A percentile compares a stretch with the other conserved stretches of the same genome.
Evolutionary conservation across 2,329 filamentous ascomycete genomes (phyloP).

Genomic region (Aspergillus vadensis): DNA sequence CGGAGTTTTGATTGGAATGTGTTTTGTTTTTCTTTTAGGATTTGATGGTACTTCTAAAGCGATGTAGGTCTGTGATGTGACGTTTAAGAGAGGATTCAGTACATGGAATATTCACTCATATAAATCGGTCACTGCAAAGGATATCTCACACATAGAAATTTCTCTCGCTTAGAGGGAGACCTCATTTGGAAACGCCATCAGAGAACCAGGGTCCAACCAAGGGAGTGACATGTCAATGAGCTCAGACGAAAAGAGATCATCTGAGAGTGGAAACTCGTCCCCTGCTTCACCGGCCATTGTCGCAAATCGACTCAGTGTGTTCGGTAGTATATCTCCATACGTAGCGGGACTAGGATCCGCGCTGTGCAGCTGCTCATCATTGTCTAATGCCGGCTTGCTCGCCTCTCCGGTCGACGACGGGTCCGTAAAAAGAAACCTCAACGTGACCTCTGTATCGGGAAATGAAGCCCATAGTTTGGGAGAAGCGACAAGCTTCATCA

Average conservation of each 20-base stretch:
- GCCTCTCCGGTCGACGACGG: not conserved
- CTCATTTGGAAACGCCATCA: not conserved
- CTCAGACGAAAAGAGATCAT: not conserved
- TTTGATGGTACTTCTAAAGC: too few relatives aligned
- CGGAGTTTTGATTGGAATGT: not conserved
- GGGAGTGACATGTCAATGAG: constrained; percentile 3
- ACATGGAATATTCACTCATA: too few relatives aligned
- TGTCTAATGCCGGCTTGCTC: not conserved
- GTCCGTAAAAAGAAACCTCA: not conserved
- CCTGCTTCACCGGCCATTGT: not conserved
- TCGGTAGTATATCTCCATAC: not conserved
- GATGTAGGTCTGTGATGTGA: too few relatives aligned
- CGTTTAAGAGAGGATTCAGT: not conserved
- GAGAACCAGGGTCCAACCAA: not conserved
- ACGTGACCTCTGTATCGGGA: not conserved
- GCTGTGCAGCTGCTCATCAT: not conserved
- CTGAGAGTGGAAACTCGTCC: not conserved
- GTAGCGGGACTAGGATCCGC: not conserved
- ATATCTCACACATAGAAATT: too few relatives aligned
- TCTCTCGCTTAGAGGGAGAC: too few relatives aligned
- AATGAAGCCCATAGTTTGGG: not conserved
- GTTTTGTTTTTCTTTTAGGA: too few relatives aligned
- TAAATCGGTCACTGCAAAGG: too few relatives aligned
- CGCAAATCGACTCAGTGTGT: not conserved
- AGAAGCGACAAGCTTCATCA: constrained; percentile 1